Percentiles rank a stretch among this genome's conserved stretches.
Evolutionary conservation across 176 grass and related monocot genomes (phyloP).

Genomic region (Oryza punctata): DNA sequence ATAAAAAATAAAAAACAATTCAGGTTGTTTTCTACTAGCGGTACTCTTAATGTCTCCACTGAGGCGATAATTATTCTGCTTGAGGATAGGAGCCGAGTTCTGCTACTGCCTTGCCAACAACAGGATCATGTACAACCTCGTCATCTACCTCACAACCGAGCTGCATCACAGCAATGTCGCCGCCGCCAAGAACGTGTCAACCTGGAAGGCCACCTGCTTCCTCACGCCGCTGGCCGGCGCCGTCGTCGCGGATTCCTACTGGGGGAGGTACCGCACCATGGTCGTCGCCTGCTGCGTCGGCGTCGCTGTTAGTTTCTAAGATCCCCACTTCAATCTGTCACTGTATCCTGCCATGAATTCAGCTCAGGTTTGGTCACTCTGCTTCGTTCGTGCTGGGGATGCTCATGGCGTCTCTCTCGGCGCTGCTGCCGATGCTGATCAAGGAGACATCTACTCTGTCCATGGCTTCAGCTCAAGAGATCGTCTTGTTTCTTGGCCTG

Average conservation of each 20-base stretch:
- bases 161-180: slow-evolving; percentile 45
- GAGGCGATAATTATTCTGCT: background rate
- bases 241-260: slow-evolving; percentile 49
- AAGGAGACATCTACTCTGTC: background rate
- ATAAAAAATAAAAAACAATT: no score
- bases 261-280: slow-evolving; percentile 55
- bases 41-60: background rate
- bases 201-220: slow-evolving; percentile 54
- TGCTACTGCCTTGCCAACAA: slow-evolving; percentile 40
- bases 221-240: slow-evolving; percentile 46
- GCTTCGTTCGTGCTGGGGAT: slow-evolving; percentile 39
- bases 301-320: slow-evolving; percentile 23
- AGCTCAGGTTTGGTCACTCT: background rate
- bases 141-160: slow-evolving; percentile 46
- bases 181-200: slow-evolving; percentile 40
- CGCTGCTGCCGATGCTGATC: slow-evolving; percentile 28
- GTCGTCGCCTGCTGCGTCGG: slow-evolving; percentile 19
- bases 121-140: slow-evolving; percentile 42
- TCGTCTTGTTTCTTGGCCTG: slow-evolving; percentile 28
- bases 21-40: no score
- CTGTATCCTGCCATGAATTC: background rate
- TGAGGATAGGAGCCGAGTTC: slow-evolving; percentile 33
- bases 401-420: slow-evolving; percentile 36
- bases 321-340: no score
- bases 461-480: background rate